Evolutionary conservation across 306 rosid species (phyloP), one percentile per base, ranked within the genome.

Genomic region (Begonia masoniana): DNA sequence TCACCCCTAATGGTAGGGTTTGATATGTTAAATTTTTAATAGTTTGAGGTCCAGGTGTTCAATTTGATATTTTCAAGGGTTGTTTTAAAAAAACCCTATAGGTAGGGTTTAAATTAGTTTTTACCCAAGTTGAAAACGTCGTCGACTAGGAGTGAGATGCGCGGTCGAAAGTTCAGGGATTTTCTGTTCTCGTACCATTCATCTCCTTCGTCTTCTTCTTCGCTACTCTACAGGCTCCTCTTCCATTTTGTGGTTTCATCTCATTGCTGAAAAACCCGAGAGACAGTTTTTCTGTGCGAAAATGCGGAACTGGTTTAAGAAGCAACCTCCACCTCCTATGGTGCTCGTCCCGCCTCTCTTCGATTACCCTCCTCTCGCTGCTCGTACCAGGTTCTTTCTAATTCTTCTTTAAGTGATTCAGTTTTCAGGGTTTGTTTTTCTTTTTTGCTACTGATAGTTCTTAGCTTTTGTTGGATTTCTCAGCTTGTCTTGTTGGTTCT

Each of bases 311-410:
- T 55, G 48, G 55, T 5, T 61, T 43, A 13, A 54, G 67, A 79
- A 79, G 74, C 62, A 63, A 53, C 85, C 83, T 3, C 96, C 94
- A 12, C 94, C 94, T 41, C 82, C 82, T 17, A 71, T 91, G 79
- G 99, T 91, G 53, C 74, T 91, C 12, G 96, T 91, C 2, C 99
- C 99, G 5, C 99, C 99, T 14, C 92, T 91, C 51, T 91, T 91
- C 81, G 94, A 91, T 53, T 91, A 71, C 60, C 99, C 99, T 60
- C 96, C 99, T 15, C 65, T 86, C n/a, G 85, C 96, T 16, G 94
- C 96, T 4, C 96, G 96, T 55, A 77, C 74, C 71, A 80, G 94
- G 94, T 79, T n/a, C 11, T 0, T 15, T 19, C 24, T 21, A 21
- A 21, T 3, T 21, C 3, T 21, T 9, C 39, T 31, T 31, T 31